Evolutionary conservation across 352 stramenopile species (phyloP).

Genomic region (Globisporangium mamillatum): DNA sequence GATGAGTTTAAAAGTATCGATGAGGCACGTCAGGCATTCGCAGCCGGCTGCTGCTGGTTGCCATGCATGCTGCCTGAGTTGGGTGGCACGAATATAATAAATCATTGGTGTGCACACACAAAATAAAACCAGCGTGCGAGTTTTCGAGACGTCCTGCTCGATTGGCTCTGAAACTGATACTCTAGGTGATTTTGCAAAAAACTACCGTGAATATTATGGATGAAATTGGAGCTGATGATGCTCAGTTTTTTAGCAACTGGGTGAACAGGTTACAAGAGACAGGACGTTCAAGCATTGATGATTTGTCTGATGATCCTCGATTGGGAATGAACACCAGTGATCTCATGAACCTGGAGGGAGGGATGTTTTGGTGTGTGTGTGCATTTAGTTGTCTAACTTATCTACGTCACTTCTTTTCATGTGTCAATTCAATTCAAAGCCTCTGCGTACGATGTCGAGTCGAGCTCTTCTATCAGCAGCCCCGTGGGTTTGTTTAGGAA

Average conservation of each 20-base stretch:
- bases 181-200: not conserved
- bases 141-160: not conserved
- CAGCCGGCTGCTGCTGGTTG: not conserved
- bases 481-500: conserved; percentile 9
- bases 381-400: not conserved
- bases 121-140: too few species aligned
- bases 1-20: not conserved
- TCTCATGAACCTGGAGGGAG: not conserved
- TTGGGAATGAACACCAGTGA: not conserved
- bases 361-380: not conserved
- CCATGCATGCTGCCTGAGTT: not conserved
- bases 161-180: not conserved
- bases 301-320: not conserved
- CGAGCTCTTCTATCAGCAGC: conserved; percentile 8
- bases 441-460: not conserved
- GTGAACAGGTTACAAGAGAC: not conserved
- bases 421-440: not conserved
- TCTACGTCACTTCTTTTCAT: not conserved
- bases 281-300: not conserved
- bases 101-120: not conserved
- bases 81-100: not conserved
- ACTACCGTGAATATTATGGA: not conserved
- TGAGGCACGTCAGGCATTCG: not conserved
- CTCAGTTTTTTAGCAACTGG: not conserved
- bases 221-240: not conserved